Percentiles rank a stretch among this genome's conserved stretches.
These are phyloP conservation scores for Phlebiopsis flavidoalba DNA, from an alignment of 768 basidiomycete species.

Conservation along the genomic window DNA sequence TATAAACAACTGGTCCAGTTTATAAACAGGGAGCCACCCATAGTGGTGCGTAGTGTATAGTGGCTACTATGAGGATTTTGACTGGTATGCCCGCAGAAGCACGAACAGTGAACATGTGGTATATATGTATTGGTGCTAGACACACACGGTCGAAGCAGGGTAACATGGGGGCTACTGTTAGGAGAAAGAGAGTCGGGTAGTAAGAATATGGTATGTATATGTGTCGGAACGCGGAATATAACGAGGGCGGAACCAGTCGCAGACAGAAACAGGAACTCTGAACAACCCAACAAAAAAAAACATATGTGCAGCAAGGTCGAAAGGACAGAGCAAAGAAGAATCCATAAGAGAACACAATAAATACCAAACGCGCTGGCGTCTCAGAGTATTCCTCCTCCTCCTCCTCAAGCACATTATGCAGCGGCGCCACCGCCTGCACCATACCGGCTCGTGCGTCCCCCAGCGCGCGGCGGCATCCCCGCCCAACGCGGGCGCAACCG, in stretches of 20 bases:
- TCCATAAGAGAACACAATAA: constrained; percentile 2
- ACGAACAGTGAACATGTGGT: too few species aligned
- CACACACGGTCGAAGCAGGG: too few species aligned
- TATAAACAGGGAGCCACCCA: too few species aligned
- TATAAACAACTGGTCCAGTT: too few species aligned
- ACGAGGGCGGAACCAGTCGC: too few species aligned
- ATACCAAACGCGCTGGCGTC: not conserved
- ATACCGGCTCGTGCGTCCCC: constrained; percentile 42
- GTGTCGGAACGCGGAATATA: not conserved
- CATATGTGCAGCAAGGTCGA: not conserved
- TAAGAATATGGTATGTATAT: not conserved
- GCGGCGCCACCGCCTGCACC: constrained; percentile 79
- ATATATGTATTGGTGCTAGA: too few species aligned
- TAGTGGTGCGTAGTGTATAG: too few species aligned
- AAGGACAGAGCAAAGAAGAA: not conserved
- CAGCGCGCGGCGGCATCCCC: too few species aligned
- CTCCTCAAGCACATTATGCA: constrained; percentile 84
- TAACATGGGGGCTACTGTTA: too few species aligned
- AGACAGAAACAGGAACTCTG: not conserved
- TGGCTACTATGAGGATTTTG: too few species aligned
- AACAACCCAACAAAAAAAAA: not conserved
- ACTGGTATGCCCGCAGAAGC: too few species aligned
- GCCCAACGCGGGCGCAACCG: not conserved
- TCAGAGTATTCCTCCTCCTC: constrained; percentile 50
- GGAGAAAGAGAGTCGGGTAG: too few species aligned